A percentile compares a stretch with the other conserved stretches of the same genome.
phyloP scores from a whole-genome alignment of 2,329 filamentous ascomycete genomes.

The Fusarium citri region DNA sequence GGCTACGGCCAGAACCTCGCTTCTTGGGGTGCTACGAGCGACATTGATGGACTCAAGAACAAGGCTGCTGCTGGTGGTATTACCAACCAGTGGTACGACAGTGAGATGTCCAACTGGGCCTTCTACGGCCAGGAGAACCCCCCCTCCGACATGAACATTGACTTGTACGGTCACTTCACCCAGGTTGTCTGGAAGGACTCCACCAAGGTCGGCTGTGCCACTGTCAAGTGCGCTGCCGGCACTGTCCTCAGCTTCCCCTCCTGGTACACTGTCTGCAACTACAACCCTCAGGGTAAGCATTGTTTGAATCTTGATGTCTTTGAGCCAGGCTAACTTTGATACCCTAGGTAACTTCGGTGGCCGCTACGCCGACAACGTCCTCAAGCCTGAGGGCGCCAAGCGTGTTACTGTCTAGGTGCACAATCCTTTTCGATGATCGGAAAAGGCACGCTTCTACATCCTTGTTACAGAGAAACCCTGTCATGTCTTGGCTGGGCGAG shows the following conservation, averaged over 20 bases:
- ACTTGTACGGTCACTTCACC: constrained; percentile 69
- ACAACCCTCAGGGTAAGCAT: constrained; percentile 75
- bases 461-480: constrained; percentile 11
- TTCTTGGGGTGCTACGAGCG: constrained; percentile 62
- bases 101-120: constrained; percentile 71
- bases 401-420: constrained; percentile 43
- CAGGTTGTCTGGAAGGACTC: constrained; percentile 58
- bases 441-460: constrained; percentile 23
- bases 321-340: background rate
- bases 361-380: constrained; percentile 62
- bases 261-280: constrained; percentile 93
- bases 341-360: constrained; percentile 64
- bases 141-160: constrained; percentile 72
- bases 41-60: constrained; percentile 56
- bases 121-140: constrained; percentile 68
- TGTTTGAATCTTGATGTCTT: background rate
- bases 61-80: constrained; percentile 74
- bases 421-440: constrained; percentile 19
- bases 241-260: constrained; percentile 63
- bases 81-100: constrained; percentile 90
- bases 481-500: constrained; percentile 30
- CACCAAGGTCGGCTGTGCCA: constrained; percentile 65
- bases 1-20: constrained; percentile 95
- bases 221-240: constrained; percentile 72
- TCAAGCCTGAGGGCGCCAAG: constrained; percentile 50